Evolutionary conservation across 768 basidiomycete genomes (phyloP).

Genomic region (Termitomyces sp.): DNA sequence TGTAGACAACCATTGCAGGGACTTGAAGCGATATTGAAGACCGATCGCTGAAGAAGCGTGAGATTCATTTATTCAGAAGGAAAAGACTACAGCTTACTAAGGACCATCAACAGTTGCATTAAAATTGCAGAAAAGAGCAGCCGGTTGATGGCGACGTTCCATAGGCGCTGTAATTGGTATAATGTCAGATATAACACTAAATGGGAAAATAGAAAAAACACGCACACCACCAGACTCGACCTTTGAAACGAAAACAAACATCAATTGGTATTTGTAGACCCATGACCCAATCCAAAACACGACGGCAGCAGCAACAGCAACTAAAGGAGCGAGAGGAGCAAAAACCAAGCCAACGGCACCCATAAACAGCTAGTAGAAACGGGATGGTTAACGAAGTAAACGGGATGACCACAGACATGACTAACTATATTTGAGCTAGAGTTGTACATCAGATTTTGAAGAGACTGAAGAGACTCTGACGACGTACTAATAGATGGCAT

Average conservation of each 20-base stretch:
- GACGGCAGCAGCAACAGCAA: slow-evolving; percentile 72
- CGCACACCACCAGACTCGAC: slow-evolving; percentile 92
- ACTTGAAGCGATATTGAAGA: slow-evolving; percentile 67
- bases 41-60: slow-evolving; percentile 61
- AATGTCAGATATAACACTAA: not conserved
- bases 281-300: slow-evolving; percentile 86
- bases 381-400: not conserved
- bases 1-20: slow-evolving; percentile 77
- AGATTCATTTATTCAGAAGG: not conserved
- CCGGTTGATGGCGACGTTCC: slow-evolving; percentile 93
- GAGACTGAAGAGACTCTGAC: not conserved
- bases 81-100: slow-evolving; percentile 54
- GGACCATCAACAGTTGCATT: slow-evolving; percentile 84
- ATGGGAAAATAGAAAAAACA: slow-evolving; percentile 12
- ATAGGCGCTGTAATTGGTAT: slow-evolving; percentile 58
- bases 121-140: slow-evolving; percentile 70
- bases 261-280: slow-evolving; percentile 95
- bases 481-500: slow-evolving; percentile 77
- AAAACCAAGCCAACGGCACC: slow-evolving; percentile 92
- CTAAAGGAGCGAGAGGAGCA: slow-evolving; percentile 90
- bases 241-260: slow-evolving; percentile 87
- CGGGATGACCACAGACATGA: slow-evolving; percentile 8
- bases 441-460: slow-evolving; percentile 5
- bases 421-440: slow-evolving; percentile 52
- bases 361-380: slow-evolving; percentile 68